Evolutionary conservation across 1,284 basidiomycete genomes (phyloP).

Genomic region (Tilletia setariae): DNA sequence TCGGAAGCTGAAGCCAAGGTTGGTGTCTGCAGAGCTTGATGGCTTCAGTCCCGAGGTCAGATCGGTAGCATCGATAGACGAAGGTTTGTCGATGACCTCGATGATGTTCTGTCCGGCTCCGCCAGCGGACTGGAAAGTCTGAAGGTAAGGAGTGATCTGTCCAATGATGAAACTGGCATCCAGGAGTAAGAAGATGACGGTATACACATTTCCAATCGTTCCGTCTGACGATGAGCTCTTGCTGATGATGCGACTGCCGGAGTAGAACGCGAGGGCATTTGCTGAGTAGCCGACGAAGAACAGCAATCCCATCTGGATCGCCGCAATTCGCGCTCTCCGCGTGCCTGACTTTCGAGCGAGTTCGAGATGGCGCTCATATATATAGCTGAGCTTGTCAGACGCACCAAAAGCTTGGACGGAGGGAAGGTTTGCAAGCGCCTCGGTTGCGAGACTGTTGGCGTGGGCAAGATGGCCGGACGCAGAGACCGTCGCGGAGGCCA

Average conservation of each 20-base stretch:
- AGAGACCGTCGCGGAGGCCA: conserved; percentile 32
- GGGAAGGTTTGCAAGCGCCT: conserved; percentile 38
- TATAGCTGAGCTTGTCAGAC: conserved; percentile 31
- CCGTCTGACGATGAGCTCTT: conserved; percentile 16
- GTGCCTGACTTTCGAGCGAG: conserved; percentile 36
- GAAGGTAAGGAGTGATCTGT: conserved; percentile 44
- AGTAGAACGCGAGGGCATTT: conserved; percentile 44
- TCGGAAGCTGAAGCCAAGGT: conserved; percentile 63
- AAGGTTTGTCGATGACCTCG: conserved; percentile 30
- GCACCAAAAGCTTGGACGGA: conserved; percentile 43
- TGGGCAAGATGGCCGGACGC: conserved; percentile 36
- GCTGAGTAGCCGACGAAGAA: conserved; percentile 47
- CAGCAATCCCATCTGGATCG: conserved; percentile 34
- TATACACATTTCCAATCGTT: conserved; percentile 44
- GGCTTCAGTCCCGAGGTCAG: conserved; percentile 25
- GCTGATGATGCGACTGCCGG: conserved; percentile 36
- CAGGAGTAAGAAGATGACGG: conserved; percentile 45
- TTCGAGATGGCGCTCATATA: conserved; percentile 38
- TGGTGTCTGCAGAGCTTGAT: conserved; percentile 22
- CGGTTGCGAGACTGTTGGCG: conserved; percentile 35
- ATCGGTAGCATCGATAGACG: conserved; percentile 36
- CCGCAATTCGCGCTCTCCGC: conserved; percentile 34
- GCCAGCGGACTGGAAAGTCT: conserved; percentile 40
- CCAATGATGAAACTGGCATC: conserved; percentile 46
- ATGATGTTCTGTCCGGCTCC: conserved; percentile 38